phyloP scores from a whole-genome alignment of 805 yeast species.

The Candida qinlingensis region DNA sequence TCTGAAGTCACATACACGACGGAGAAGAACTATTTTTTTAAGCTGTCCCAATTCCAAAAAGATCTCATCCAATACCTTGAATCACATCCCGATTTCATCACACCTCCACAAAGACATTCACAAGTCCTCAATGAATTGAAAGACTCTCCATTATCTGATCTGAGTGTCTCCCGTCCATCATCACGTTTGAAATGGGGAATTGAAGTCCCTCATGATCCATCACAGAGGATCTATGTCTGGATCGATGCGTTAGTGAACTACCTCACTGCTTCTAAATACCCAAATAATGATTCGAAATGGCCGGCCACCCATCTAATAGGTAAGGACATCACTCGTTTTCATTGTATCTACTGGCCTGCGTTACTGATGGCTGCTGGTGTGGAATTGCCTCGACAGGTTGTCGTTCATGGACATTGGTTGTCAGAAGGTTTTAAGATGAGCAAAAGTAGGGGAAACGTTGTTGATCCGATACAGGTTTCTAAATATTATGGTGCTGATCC shows the following conservation, averaged over 20 bases:
- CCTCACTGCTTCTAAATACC: slow-evolving; percentile 65
- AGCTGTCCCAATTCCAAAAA: slow-evolving; percentile 54
- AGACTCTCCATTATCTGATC: slow-evolving; percentile 46
- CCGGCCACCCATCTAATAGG: slow-evolving; percentile 71
- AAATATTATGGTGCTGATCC: slow-evolving; percentile 66
- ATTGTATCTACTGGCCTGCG: slow-evolving; percentile 92
- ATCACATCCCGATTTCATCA: slow-evolving; percentile 51
- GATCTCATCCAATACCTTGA: slow-evolving; percentile 45
- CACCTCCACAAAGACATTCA: slow-evolving; percentile 52
- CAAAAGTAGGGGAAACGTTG: slow-evolving; percentile 87
- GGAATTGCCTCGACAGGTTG: slow-evolving; percentile 62
- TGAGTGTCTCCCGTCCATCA: slow-evolving; percentile 84
- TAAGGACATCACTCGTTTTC: slow-evolving; percentile 86
- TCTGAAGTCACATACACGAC: slow-evolving; percentile 69
- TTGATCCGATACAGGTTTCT: slow-evolving; percentile 73
- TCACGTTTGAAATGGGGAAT: slow-evolving; percentile 85
- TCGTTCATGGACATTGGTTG: slow-evolving; percentile 95
- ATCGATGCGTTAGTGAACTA: slow-evolving; percentile 91
- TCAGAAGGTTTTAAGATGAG: slow-evolving; percentile 90
- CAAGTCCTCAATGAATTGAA: slow-evolving; percentile 57
- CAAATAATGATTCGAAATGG: slow-evolving; percentile 26
- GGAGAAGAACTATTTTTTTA: slow-evolving; percentile 87
- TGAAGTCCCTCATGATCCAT: slow-evolving; percentile 71
- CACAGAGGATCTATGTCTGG: slow-evolving; percentile 92
- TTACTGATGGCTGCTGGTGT: slow-evolving; percentile 79